phyloP scores from a whole-genome alignment of 2,329 filamentous ascomycete genomes.

The Trichoderma semiorbis region DNA sequence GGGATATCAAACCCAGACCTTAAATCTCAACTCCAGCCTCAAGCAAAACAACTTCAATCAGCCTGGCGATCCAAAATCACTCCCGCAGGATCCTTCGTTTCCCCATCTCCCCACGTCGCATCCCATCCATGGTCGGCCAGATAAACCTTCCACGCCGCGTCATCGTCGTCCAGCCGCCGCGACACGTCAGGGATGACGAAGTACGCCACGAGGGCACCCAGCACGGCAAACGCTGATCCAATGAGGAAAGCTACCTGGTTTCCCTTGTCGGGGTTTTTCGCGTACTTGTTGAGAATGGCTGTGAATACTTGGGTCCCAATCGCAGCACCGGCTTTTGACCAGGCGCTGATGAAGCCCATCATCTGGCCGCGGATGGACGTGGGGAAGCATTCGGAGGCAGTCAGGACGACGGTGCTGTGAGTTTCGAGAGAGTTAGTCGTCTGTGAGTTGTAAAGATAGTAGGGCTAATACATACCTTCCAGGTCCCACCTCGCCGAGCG shows the following conservation, averaged over 20 bases:
- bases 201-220: conserved; percentile 24
- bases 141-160: conserved; percentile 31
- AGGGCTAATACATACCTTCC: conserved; percentile 34
- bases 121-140: conserved; percentile 28
- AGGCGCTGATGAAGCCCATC: conserved; percentile 45
- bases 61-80: conserved; percentile 1
- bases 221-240: conserved; percentile 45
- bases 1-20: neutral
- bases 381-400: conserved; percentile 47
- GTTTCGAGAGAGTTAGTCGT: neutral
- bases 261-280: conserved; percentile 39
- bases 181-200: conserved; percentile 29
- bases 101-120: conserved; percentile 29
- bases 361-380: conserved; percentile 49
- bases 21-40: neutral
- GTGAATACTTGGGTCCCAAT: conserved; percentile 51
- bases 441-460: neutral
- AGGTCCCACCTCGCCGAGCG: conserved; percentile 48
- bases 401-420: conserved; percentile 36
- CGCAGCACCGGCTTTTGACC: conserved; percentile 48
- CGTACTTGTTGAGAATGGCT: conserved; percentile 45
- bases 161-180: conserved; percentile 27
- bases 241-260: conserved; percentile 50
- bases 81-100: conserved; percentile 26
- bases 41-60: neutral